phyloP scores from a whole-genome alignment of 805 yeast species.

The Candida michaelii region DNA sequence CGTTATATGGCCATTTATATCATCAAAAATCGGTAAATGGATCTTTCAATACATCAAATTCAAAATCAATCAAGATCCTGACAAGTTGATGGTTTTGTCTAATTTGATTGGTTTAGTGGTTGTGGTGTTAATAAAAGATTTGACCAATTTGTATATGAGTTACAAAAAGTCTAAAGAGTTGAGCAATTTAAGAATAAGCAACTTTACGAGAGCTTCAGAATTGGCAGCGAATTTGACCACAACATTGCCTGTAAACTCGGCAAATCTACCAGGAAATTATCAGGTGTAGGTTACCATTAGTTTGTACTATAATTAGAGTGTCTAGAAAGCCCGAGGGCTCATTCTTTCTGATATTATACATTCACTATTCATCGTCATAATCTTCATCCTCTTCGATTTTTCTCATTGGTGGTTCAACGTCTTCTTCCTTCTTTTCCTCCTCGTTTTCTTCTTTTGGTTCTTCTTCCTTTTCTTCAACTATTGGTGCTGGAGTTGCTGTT shows the following conservation, averaged over 20 bases:
- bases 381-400: slow-evolving; percentile 47
- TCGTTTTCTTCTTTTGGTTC: slow-evolving; percentile 16
- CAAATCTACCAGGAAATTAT: slow-evolving; percentile 2
- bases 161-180: slow-evolving; percentile 30
- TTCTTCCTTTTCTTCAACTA: slow-evolving; percentile 6
- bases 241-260: no score
- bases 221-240: neutral
- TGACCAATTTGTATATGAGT: slow-evolving; percentile 28
- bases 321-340: no score
- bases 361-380: slow-evolving; percentile 40
- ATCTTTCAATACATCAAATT: slow-evolving; percentile 17
- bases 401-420: slow-evolving; percentile 46
- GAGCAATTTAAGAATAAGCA: slow-evolving; percentile 18
- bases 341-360: slow-evolving; percentile 6
- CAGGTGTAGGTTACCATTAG: neutral
- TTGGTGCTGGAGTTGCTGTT: slow-evolving; percentile 3
- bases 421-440: slow-evolving; percentile 11
- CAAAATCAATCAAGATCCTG: slow-evolving; percentile 17
- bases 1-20: slow-evolving; percentile 39
- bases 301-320: no score
- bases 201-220: neutral
- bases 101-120: slow-evolving; percentile 32
- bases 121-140: slow-evolving; percentile 37
- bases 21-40: slow-evolving; percentile 32
- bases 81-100: slow-evolving; percentile 21